Conservation (phyloP, 352 stramenopile genomes). For the Sclerospora graminicola region DNA sequence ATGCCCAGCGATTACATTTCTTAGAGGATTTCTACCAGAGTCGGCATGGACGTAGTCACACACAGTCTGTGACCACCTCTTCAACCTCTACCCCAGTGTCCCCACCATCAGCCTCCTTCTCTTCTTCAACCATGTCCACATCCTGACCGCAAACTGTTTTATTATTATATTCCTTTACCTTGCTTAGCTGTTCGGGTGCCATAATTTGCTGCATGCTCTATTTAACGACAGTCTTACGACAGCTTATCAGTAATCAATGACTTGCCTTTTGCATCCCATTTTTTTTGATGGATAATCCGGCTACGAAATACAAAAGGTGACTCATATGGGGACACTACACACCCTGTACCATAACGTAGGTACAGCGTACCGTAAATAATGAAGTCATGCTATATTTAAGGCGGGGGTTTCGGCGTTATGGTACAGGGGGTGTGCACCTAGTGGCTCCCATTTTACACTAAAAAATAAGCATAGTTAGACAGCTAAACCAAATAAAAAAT, state of each 20-base stretch:
- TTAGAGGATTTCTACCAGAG: conserved; percentile 52
- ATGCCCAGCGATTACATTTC: conserved; percentile 63
- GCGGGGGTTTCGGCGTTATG: too few relatives aligned
- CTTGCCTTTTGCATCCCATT: not conserved
- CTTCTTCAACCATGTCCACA: conserved; percentile 18
- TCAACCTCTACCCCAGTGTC: conserved; percentile 13
- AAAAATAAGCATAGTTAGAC: too few relatives aligned
- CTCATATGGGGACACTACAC: too few relatives aligned
- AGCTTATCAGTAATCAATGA: not conserved
- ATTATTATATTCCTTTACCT: conserved; percentile 25
- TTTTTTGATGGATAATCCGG: too few relatives aligned
- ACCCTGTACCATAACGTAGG: too few relatives aligned
- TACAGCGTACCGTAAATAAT: too few relatives aligned
- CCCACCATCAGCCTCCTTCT: conserved; percentile 9
- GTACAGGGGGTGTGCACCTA: too few relatives aligned
- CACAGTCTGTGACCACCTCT: conserved; percentile 7
- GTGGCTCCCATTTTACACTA: too few relatives aligned
- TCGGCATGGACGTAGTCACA: conserved; percentile 6
- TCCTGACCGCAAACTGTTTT: conserved; percentile 21
- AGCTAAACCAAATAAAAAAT: too few relatives aligned
- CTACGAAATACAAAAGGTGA: too few relatives aligned
- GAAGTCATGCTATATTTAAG: too few relatives aligned
- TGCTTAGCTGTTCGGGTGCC: conserved; percentile 14
- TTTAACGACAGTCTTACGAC: conserved; percentile 18
- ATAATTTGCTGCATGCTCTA: conserved; percentile 29